These are phyloP conservation scores for Sicyos baderoa DNA, from an alignment of 306 rosid species.

Conservation along the genomic window DNA sequence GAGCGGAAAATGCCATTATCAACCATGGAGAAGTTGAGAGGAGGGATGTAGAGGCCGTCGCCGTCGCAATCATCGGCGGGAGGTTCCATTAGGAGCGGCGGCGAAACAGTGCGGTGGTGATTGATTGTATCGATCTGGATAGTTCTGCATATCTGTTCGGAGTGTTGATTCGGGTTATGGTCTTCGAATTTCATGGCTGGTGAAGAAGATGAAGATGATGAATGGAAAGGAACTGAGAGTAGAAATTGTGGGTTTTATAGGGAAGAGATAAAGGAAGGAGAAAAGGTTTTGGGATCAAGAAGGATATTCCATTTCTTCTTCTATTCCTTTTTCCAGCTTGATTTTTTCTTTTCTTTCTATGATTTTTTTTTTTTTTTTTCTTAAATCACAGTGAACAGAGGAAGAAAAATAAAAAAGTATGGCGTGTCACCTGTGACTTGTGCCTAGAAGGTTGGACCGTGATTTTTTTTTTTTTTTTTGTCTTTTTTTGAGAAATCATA, in stretches of 20 bases:
- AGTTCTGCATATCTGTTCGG: constrained; percentile 45
- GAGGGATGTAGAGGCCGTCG: constrained; percentile 59
- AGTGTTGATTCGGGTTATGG: background rate
- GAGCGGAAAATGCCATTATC: constrained; percentile 94
- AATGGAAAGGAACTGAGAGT: background rate
- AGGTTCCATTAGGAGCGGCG: constrained; percentile 3
- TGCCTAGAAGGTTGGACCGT: no score
- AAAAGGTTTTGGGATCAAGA: background rate
- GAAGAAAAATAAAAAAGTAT: background rate
- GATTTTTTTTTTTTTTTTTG: no score
- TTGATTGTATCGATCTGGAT: constrained; percentile 28
- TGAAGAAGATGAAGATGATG: background rate
- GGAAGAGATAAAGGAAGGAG: background rate
- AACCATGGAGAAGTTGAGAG: constrained; percentile 85
- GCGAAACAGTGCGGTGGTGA: background rate
- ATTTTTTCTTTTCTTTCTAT: no score
- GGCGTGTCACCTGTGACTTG: no score
- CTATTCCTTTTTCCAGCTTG: no score
- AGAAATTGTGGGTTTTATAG: background rate
- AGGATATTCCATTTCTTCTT: background rate
- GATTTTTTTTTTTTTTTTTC: no score
- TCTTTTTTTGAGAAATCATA: no score
- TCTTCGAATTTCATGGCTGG: constrained; percentile 47
- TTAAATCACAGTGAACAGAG: no score
- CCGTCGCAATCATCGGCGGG: constrained; percentile 10